Base-by-base conservation (phyloP, 2,329 filamentous ascomycete genomes). In the Emmonsiellopsis sp. region DNA sequence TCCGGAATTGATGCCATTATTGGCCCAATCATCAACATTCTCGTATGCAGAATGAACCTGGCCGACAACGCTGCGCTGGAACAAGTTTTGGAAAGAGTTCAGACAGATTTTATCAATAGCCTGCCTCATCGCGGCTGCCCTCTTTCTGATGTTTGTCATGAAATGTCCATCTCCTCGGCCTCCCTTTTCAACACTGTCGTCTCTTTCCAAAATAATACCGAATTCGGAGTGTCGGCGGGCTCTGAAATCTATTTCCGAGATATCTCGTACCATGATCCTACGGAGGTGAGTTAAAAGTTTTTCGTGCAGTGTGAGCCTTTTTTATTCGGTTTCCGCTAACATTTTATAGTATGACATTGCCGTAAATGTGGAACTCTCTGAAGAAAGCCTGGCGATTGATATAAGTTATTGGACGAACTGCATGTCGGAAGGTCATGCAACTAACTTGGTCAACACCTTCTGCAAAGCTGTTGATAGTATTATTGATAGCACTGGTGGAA, bases 61-160 rank as follows among this genome's bases (percentile, higher is more conserved):
- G 61, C 74, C 42, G 63, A 64, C 9, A 55, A 62, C 33, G 64
- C 70, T 47, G 63, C 65, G 5, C 63, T 72, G 2, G 61, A 65
- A 0, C 73, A 81, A 45, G 85, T 78, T 57, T 68, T 87, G 3
- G 71, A 78, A 42, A 66, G 70, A 2, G 74, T 86, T 2, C 82
- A 86, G 39, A 70, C 79, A 33, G 73, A 78, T 52, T 79, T 77
- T 0, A 72, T 81, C 0, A 68, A 74, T 2, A 77, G 81, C 58
- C 84, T 86, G 6, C 78, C 82, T 0, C 78, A 85, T 61, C 81
- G 87, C 63, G 83, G 88, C 54, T 66, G 70, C 0, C 67, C 69
- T 72, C 70, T 42, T 76, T 74, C 56, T 67, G 74, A 17, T 74
- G 77, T 61, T 69, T 74, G 42, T 21, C 49, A 55, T 37, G 51